phyloP scores from a whole-genome alignment of 495 filamentous ascomycete species.

The Baudoinia panamericana region DNA sequence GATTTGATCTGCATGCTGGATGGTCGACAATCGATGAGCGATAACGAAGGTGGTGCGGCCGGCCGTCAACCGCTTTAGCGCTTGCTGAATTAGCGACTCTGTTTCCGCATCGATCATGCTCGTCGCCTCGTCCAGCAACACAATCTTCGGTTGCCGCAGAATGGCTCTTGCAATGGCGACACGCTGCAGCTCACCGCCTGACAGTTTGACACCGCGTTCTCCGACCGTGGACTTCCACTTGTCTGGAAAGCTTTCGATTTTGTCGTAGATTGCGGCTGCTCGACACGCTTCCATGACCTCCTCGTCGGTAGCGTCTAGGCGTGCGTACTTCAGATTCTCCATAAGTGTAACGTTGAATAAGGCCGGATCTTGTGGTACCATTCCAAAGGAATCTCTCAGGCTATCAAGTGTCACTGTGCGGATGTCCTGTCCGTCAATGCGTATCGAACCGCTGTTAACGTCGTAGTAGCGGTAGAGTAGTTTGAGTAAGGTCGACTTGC shows the following conservation, averaged over 20 bases:
- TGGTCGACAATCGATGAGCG: conserved; percentile 53
- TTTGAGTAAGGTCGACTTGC: conserved; percentile 66
- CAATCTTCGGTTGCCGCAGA: conserved; percentile 36
- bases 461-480: conserved; percentile 59
- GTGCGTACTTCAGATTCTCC: conserved; percentile 60
- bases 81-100: conserved; percentile 58
- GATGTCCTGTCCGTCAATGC: conserved; percentile 65
- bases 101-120: conserved; percentile 44
- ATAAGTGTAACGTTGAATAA: conserved; percentile 64
- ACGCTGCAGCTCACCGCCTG: conserved; percentile 62
- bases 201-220: conserved; percentile 53
- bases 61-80: conserved; percentile 33
- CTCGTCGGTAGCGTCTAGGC: conserved; percentile 34
- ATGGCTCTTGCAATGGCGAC: conserved; percentile 59
- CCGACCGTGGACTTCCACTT: conserved; percentile 47
- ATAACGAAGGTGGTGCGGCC: conserved; percentile 30
- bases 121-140: conserved; percentile 45
- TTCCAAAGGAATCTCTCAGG: conserved; percentile 51
- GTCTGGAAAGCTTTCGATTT: conserved; percentile 39
- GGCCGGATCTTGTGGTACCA: conserved; percentile 56
- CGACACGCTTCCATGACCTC: conserved; percentile 59
- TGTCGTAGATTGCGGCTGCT: conserved; percentile 38
- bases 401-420: conserved; percentile 52
- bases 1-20: conserved; percentile 56
- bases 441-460: conserved; percentile 45